phyloP scores from a whole-genome alignment of 179 eudicot species.

The Beta lomatogona region DNA sequence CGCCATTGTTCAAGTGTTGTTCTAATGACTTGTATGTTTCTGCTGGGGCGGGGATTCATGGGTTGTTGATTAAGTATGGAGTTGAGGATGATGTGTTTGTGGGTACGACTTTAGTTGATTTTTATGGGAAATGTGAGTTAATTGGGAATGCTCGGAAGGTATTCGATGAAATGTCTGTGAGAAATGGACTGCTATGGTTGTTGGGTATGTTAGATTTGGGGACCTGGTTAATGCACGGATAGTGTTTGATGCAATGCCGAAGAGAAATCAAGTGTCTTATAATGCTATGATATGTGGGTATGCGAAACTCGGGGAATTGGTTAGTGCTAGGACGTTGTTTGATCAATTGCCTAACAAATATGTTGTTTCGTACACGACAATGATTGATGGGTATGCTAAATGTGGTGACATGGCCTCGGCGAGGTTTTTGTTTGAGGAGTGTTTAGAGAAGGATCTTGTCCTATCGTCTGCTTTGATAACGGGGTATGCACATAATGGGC shows the following conservation, averaged over 20 bases:
- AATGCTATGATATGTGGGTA: slow-evolving; percentile 59
- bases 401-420: slow-evolving; percentile 59
- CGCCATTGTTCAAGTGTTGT: slow-evolving; percentile 51
- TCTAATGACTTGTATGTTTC: slow-evolving; percentile 19
- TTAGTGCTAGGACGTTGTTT: slow-evolving; percentile 45
- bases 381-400: slow-evolving; percentile 65
- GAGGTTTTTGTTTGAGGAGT: slow-evolving; percentile 48
- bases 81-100: slow-evolving; percentile 46
- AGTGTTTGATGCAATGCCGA: slow-evolving; percentile 59
- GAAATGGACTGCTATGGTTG: slow-evolving; percentile 62
- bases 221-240: slow-evolving; percentile 40
- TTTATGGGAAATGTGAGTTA: slow-evolving; percentile 56
- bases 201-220: slow-evolving; percentile 43
- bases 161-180: slow-evolving; percentile 55
- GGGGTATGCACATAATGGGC: slow-evolving; percentile 58
- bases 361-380: slow-evolving; percentile 43
- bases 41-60: slow-evolving; percentile 53
- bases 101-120: slow-evolving; percentile 60
- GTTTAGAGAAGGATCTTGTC: slow-evolving; percentile 42
- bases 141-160: slow-evolving; percentile 45
- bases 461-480: slow-evolving; percentile 64
- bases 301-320: slow-evolving; percentile 40
- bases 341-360: slow-evolving; percentile 51
- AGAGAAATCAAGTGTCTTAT: slow-evolving; percentile 47
- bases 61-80: slow-evolving; percentile 46